phyloP scores from a whole-genome alignment of 495 filamentous ascomycete genomes.

The Talaromyces nanjingensis region DNA sequence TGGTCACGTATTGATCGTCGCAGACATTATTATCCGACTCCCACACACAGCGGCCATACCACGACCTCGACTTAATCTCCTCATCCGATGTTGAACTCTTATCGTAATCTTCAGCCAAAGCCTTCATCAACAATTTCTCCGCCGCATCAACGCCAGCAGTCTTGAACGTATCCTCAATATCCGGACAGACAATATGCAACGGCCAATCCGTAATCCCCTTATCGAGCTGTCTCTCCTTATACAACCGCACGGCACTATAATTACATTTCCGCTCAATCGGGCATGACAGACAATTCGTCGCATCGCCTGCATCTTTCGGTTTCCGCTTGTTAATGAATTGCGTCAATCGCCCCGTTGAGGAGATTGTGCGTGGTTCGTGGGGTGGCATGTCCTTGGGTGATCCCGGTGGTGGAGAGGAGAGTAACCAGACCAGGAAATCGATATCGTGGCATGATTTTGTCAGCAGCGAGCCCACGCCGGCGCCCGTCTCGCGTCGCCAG shows the following conservation, averaged over 20 bases:
- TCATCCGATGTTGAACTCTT: conserved; percentile 31
- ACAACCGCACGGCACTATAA: conserved; percentile 79
- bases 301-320: conserved; percentile 59
- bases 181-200: conserved; percentile 76
- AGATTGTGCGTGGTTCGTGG: conserved; percentile 68
- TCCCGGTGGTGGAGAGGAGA: conserved; percentile 26
- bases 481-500: conserved; percentile 70
- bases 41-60: conserved; percentile 93
- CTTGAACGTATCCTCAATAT: conserved; percentile 64
- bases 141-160: conserved; percentile 17
- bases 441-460: conserved; percentile 95
- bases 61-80: conserved; percentile 56
- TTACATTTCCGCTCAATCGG: conserved; percentile 63
- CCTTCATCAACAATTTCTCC: conserved; percentile 21
- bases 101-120: conserved; percentile 64
- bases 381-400: conserved; percentile 25
- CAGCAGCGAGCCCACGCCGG: conserved; percentile 53
- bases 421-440: conserved; percentile 82
- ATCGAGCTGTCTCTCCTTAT: conserved; percentile 52
- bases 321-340: conserved; percentile 71
- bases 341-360: conserved; percentile 54
- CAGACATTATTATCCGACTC: conserved; percentile 84
- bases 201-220: conserved; percentile 68
- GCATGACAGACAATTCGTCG: conserved; percentile 87
- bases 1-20: conserved; percentile 83